These are phyloP conservation scores for Phialophora tarda DNA, from an alignment of 2,329 filamentous ascomycete species.

Conservation along the genomic window DNA sequence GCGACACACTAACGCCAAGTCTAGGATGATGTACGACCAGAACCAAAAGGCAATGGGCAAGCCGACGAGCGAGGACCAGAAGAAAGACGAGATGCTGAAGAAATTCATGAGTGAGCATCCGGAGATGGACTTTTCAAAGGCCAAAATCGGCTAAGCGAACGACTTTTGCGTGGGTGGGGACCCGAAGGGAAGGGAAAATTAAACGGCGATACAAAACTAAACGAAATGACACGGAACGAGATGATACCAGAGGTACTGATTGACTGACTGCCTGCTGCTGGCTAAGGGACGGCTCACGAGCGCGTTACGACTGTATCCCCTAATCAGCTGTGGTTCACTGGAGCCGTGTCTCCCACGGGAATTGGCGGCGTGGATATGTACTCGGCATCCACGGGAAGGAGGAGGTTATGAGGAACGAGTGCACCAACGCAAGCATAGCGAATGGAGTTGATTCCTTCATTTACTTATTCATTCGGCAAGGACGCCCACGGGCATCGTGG, in stretches of 20 bases:
- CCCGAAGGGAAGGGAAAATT: background rate
- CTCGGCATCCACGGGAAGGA: background rate
- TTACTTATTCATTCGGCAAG: background rate
- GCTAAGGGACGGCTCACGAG: background rate
- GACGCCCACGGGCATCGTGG: no score
- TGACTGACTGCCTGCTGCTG: no score
- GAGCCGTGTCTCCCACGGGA: background rate
- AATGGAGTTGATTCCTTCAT: background rate
- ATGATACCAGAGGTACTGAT: background rate
- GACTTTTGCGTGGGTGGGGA: no score
- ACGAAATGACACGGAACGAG: background rate
- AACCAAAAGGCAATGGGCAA: conserved; percentile 91
- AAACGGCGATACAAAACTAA: background rate
- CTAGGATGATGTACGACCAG: conserved; percentile 96
- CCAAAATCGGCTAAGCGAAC: conserved; percentile 60
- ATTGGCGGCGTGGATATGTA: background rate
- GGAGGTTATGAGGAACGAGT: background rate
- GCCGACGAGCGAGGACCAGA: conserved; percentile 91
- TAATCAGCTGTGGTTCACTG: background rate
- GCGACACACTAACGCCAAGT: background rate
- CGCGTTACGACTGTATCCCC: background rate
- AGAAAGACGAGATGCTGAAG: conserved; percentile 89
- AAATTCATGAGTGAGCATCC: conserved; percentile 86
- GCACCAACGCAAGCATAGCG: background rate
- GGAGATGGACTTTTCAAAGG: conserved; percentile 72